Conservation (phyloP, 352 stramenopile genomes). For the Pythium oligandrum region DNA sequence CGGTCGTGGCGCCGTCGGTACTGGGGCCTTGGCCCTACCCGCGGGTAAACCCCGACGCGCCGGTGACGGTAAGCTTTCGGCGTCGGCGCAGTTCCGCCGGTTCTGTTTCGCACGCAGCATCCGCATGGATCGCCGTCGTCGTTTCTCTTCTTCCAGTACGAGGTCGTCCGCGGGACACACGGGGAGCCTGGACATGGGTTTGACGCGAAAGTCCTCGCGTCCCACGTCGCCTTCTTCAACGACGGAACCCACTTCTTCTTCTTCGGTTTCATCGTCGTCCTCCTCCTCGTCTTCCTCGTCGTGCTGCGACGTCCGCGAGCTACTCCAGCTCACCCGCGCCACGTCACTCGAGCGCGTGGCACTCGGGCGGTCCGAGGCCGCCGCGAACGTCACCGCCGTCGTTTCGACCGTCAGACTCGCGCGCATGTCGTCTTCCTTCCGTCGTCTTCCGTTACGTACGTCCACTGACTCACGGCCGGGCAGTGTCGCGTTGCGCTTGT, state of each 20-base stretch:
- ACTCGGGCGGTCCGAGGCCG: no score
- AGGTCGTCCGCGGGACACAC: slow-evolving; percentile 76
- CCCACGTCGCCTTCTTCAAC: slow-evolving; percentile 16
- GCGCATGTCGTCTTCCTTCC: no score
- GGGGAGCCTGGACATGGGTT: slow-evolving; percentile 67
- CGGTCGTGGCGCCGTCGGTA: slow-evolving; percentile 6
- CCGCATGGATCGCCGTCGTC: slow-evolving; percentile 41
- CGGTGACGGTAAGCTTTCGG: slow-evolving; percentile 52
- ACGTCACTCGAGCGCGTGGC: no score
- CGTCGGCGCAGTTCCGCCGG: slow-evolving; percentile 36
- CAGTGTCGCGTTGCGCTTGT: no score
- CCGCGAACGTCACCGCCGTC: no score
- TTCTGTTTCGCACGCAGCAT: slow-evolving; percentile 33
- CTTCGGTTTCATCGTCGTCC: slow-evolving; percentile 23
- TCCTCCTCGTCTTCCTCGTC: slow-evolving; percentile 25
- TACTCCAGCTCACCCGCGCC: slow-evolving; percentile 19
- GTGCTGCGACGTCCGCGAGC: slow-evolving; percentile 20
- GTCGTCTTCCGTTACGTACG: no score
- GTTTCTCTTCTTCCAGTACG: slow-evolving; percentile 74
- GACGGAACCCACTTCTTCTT: slow-evolving; percentile 28
- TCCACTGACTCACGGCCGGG: no score
- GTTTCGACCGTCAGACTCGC: no score
- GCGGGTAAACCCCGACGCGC: slow-evolving; percentile 25
- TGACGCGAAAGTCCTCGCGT: slow-evolving; percentile 39
- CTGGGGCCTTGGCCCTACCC: no score